phyloP scores from a whole-genome alignment of 2,329 filamentous ascomycete species.

The Xylaria sp. region DNA sequence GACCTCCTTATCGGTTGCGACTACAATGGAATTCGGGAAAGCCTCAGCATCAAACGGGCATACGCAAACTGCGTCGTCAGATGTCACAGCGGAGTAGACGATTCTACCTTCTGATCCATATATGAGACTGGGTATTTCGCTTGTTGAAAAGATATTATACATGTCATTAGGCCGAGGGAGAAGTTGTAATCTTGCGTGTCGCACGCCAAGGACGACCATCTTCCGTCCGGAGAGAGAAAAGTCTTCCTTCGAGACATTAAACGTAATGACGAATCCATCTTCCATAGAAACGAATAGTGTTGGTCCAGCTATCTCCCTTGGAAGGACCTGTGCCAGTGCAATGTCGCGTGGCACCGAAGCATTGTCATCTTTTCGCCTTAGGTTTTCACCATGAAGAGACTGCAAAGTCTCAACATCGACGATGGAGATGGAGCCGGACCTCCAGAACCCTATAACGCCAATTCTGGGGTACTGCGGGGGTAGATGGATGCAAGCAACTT shows the following conservation, averaged over 20 bases:
- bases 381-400: conserved; percentile 66
- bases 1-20: conserved; percentile 78
- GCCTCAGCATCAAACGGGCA: conserved; percentile 82
- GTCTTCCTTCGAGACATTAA: conserved; percentile 68
- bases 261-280: conserved; percentile 88
- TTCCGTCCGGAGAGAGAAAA: conserved; percentile 74
- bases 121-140: conserved; percentile 91
- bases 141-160: conserved; percentile 88
- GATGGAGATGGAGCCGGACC: conserved; percentile 78
- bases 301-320: conserved; percentile 60
- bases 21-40: conserved; percentile 79
- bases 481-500: conserved; percentile 85
- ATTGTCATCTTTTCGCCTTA: conserved; percentile 66
- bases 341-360: conserved; percentile 84
- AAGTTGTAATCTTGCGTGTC: conserved; percentile 80
- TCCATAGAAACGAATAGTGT: conserved; percentile 90
- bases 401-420: conserved; percentile 71
- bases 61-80: conserved; percentile 80
- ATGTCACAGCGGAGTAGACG: conserved; percentile 91
- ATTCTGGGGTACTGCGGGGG: conserved; percentile 66
- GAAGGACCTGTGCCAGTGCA: conserved; percentile 77
- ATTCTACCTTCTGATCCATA: conserved; percentile 87
- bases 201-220: conserved; percentile 82
- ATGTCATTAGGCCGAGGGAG: conserved; percentile 71
- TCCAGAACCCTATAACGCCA: conserved; percentile 87